Percentiles rank a stretch among this genome's conserved stretches.
These are phyloP conservation scores for Oryza glumipatula DNA, from an alignment of 176 grass and related monocot species.

Conservation along the genomic window DNA sequence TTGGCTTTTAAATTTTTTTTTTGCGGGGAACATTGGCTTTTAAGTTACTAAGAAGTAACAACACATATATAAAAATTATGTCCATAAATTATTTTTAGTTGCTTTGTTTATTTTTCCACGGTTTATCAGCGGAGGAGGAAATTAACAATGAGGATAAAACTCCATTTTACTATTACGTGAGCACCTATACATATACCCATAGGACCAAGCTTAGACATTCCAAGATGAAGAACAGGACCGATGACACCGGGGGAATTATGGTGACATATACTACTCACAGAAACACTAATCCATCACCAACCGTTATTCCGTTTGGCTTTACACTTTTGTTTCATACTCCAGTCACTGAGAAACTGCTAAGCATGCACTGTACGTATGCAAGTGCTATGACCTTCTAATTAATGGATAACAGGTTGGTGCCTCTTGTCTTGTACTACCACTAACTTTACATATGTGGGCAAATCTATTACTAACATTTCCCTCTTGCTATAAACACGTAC, in stretches of 20 bases:
- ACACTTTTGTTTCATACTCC: neutral
- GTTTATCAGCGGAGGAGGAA: too few species aligned
- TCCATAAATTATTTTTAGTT: too few species aligned
- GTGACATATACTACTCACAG: constrained; percentile 14
- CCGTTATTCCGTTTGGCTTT: neutral
- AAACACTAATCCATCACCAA: neutral
- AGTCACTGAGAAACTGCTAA: neutral
- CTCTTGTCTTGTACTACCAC: neutral
- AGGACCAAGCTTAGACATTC: neutral
- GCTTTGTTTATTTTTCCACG: too few species aligned
- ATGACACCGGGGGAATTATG: neutral
- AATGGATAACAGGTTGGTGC: constrained; percentile 38
- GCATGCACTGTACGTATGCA: constrained; percentile 12
- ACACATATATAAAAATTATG: too few species aligned
- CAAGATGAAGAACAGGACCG: neutral
- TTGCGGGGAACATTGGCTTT: too few species aligned
- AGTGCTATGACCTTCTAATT: neutral
- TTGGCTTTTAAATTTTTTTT: too few species aligned
- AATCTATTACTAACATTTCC: neutral
- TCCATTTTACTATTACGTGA: neutral
- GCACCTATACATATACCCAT: neutral
- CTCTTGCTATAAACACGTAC: neutral
- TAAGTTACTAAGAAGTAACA: too few species aligned
- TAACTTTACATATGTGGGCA: neutral
- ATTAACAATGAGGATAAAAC: too few species aligned